Percentiles rank a stretch among this genome's conserved stretches.
These are phyloP conservation scores for Ustilago hordei DNA, from an alignment of 1,284 basidiomycete genomes.

Conservation along the genomic window DNA sequence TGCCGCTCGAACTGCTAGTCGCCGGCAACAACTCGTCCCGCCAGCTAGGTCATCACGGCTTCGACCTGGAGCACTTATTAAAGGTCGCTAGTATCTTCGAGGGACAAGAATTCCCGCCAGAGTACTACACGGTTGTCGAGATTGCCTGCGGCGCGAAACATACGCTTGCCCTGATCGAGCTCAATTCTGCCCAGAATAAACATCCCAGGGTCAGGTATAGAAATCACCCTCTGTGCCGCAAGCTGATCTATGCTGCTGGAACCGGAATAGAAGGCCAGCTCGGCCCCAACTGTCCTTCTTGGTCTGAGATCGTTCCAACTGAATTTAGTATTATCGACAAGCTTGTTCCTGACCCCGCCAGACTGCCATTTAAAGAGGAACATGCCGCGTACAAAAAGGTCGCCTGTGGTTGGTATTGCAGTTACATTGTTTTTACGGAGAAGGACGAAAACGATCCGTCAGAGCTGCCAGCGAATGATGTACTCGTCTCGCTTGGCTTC, in stretches of 20 bases:
- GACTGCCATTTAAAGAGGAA: neutral
- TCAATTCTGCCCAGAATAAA: too few species aligned
- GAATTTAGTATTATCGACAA: neutral
- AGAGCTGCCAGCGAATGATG: constrained; percentile 4
- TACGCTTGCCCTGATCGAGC: constrained; percentile 34
- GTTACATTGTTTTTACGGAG: constrained; percentile 31
- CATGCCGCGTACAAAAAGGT: constrained; percentile 13
- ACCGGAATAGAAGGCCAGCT: constrained; percentile 39
- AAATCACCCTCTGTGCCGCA: neutral
- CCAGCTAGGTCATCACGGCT: constrained; percentile 25
- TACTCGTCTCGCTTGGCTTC: constrained; percentile 37
- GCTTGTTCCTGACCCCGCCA: neutral
- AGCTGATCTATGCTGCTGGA: constrained; percentile 32
- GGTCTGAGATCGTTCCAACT: neutral
- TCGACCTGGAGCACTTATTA: constrained; percentile 21
- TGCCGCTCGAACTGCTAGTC: constrained; percentile 31
- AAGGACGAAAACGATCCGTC: too few species aligned
- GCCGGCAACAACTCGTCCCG: constrained; percentile 52
- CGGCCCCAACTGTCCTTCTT: constrained; percentile 8
- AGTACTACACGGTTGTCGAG: constrained; percentile 7
- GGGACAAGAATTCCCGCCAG: constrained; percentile 20
- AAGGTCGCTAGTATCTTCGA: constrained; percentile 17
- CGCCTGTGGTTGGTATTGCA: constrained; percentile 50
- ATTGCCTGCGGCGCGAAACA: constrained; percentile 51
- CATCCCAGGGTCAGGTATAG: too few species aligned